phyloP scores from a whole-genome alignment of 1,284 basidiomycete species.

The Pascua sp. region DNA sequence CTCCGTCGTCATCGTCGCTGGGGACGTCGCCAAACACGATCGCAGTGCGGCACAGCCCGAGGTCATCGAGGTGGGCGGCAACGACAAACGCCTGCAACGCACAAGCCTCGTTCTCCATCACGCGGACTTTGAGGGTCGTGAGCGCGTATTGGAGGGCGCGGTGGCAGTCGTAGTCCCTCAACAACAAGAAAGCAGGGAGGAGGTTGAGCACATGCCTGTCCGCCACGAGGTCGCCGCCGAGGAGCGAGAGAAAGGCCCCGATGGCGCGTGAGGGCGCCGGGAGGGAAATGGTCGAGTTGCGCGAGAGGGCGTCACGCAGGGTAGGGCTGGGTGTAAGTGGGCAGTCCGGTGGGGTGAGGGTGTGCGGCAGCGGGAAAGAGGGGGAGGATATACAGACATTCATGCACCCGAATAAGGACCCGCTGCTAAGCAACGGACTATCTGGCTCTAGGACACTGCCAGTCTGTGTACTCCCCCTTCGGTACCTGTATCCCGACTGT shows the following conservation, averaged over 20 bases:
- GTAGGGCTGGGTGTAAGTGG: too few relatives aligned
- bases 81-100: slow-evolving; percentile 13
- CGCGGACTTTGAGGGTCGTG: slow-evolving; percentile 7
- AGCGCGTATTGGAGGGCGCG: slow-evolving; percentile 1
- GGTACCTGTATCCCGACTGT: background rate
- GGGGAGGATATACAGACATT: background rate
- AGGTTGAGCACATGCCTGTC: background rate
- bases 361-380: background rate
- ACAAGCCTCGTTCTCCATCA: slow-evolving; percentile 15
- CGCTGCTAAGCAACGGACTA: too few relatives aligned
- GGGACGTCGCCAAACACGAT: slow-evolving; percentile 12
- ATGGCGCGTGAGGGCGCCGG: background rate
- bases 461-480: too few relatives aligned
- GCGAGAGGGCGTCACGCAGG: background rate
- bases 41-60: slow-evolving; percentile 18
- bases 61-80: slow-evolving; percentile 10
- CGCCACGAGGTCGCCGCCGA: slow-evolving; percentile 2
- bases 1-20: background rate
- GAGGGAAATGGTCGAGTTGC: too few relatives aligned
- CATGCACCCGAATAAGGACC: too few relatives aligned
- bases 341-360: background rate
- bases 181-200: slow-evolving; percentile 1
- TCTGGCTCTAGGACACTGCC: too few relatives aligned
- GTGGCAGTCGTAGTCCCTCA: slow-evolving; percentile 4
- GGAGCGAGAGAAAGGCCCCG: slow-evolving; percentile 5